A percentile compares a stretch with the other conserved stretches of the same genome.
Evolutionary conservation across 352 stramenopile species (phyloP).

Genomic region (Globisporangium megalacanthum): DNA sequence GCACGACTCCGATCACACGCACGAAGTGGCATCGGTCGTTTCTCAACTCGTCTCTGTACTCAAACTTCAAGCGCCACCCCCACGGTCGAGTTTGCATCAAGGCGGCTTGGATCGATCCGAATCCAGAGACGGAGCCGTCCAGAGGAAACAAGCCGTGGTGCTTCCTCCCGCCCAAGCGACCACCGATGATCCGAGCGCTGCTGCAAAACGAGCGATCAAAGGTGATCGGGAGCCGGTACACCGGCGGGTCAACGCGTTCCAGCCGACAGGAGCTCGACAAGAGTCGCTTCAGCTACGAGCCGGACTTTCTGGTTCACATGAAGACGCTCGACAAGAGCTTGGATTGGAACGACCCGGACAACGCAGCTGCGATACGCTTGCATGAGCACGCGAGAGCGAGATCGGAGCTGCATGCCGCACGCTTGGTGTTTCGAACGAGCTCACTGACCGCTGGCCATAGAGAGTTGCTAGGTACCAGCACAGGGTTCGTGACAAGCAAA

Average conservation of each 20-base stretch:
- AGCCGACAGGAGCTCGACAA: slow-evolving; percentile 16
- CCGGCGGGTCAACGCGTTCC: not conserved
- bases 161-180: slow-evolving; percentile 10
- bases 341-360: slow-evolving; percentile 76
- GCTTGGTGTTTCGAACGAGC: slow-evolving; percentile 43
- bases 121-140: not conserved
- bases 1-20: slow-evolving; percentile 29
- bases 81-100: slow-evolving; percentile 45
- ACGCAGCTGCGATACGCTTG: slow-evolving; percentile 41
- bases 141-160: not conserved
- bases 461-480: not conserved
- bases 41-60: slow-evolving; percentile 41
- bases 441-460: slow-evolving; percentile 12
- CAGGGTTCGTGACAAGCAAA: not conserved
- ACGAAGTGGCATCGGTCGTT: slow-evolving; percentile 52
- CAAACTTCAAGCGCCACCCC: slow-evolving; percentile 28
- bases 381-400: slow-evolving; percentile 33
- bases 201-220: slow-evolving; percentile 4
- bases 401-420: slow-evolving; percentile 23
- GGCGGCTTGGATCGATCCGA: slow-evolving; percentile 30
- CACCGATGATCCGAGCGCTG: slow-evolving; percentile 3
- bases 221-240: slow-evolving; percentile 3
- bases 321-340: slow-evolving; percentile 25
- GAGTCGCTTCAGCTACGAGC: slow-evolving; percentile 45
- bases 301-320: slow-evolving; percentile 56